Base-by-base conservation (phyloP, 352 stramenopile genomes). In the Globisporangium rhizosaccharum region DNA sequence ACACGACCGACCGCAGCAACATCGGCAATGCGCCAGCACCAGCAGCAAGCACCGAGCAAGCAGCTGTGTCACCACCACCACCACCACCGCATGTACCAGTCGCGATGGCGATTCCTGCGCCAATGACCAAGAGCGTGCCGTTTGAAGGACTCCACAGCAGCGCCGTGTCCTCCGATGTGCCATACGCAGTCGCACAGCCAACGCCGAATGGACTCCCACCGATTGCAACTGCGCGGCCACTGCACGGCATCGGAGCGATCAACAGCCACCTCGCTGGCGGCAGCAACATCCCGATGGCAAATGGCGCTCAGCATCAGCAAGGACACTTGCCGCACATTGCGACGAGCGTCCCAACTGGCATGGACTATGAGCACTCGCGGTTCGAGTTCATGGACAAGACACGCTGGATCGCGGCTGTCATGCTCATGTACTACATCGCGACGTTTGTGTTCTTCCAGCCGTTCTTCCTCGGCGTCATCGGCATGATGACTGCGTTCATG, bases 371-470 rank as follows among this genome's bases (percentile, higher is more conserved):
- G 60, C 73, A 75, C 50, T 53, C 71, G 61, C 72, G 68, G 41
- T 88, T 90, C 51, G 62, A 75, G 60, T 81, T 74, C 59, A 72
- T 88, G 66, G 73, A 84, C 66, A 75, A 73, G 51, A 87, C 73
- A 17, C 73, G 79, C 15, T 84, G 78, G 76, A 63, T 84, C 59
- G 79, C 77, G 0, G 69, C 66, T 47, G 66, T 77, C 53, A 82
- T 91, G 70, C 69, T 91, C 49, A 67, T 63, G 53, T 91, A 91
- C 57, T 91, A 91, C 65, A 53, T 76, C 15, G 68, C 53, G 25
- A 88, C 82, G 42, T 82, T 88, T 50, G 66, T 91, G 65, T 90
- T 91, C 60, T 45, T 88, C 48, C 82, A 91, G 63, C 82, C 82
- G 30, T 87, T 90, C 54, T 59, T 88, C 42, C 52, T 90, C n/a